Evolutionary conservation across 345 rosid genomes (phyloP), one percentile per base, ranked within the genome.

Genomic region (Litchi chinensis): DNA sequence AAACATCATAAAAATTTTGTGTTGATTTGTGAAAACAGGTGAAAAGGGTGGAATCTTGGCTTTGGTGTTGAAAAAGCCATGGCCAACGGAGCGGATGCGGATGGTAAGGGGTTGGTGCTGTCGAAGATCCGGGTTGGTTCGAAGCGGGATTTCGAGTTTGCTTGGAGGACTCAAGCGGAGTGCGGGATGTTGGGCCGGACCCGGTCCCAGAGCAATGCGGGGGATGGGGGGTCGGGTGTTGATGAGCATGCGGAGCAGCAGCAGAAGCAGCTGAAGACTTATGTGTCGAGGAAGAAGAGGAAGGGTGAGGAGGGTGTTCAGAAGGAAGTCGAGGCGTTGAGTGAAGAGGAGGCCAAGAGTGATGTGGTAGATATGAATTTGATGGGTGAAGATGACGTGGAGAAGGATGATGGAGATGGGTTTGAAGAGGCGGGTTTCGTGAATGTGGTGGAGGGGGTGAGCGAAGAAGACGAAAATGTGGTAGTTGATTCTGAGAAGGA

Each of bases 81-180:
- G 95, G 93, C 93, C 65, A 89, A 87, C 75, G 90, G 90, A 46
- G 84, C 88, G 62, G 84, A 79, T 28, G 68, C 89, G 70, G 90
- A 89, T 52, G 92, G 65, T 19, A 65, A 89, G 85, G 83, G 80
- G 43, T 73, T 91, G 85, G 82, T 79, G 41, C 74, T 81, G 54
- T 88, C 93, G 6, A 88, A 81, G 86, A 92, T 93, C 72, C 89
- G 98, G 59, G 84, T 91, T 4, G 93, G 99, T 37, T 73, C 87
- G 57, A 95, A 95, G 88, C 92, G 99, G 8, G 99, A 95, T 82
- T 85, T 93, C 44, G 95, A 89, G 81, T 95, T 93, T 70, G 96
- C 94, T 10, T 80, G 90, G 90, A 89, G 84, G 92, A 88, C 87
- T 15, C 98, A 86, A 76, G 82, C 94, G 15, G 98, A 95, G 94